Evolutionary conservation across 164 flowering plant genomes (phyloP).

Genomic region (Tinospora cordifolia): DNA sequence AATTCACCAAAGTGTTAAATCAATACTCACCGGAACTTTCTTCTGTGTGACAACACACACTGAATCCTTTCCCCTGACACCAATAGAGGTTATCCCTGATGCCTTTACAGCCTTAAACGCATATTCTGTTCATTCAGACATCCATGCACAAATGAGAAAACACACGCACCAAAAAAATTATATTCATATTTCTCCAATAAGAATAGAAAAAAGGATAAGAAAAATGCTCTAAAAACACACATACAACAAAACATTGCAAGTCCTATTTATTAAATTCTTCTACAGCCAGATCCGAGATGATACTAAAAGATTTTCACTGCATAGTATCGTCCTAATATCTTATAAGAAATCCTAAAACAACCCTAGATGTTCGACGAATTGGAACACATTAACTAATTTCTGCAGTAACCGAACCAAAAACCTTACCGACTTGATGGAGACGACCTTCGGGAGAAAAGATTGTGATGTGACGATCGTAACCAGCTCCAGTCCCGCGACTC

Average conservation of each 20-base stretch:
- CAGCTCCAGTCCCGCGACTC: conserved; percentile 96
- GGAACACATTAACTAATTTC: background rate
- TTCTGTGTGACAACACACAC: conserved; percentile 95
- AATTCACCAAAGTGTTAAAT: background rate
- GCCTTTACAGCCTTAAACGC: conserved; percentile 97
- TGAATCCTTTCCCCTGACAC: conserved; percentile 86
- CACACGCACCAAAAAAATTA: background rate
- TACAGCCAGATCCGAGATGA: background rate
- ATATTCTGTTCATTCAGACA: conserved; percentile 48
- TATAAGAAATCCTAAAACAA: background rate
- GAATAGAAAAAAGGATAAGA: background rate
- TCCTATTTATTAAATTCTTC: too few relatives aligned
- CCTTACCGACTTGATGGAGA: conserved; percentile 82
- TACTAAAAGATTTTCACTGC: background rate
- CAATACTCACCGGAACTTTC: conserved; percentile 83
- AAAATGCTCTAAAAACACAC: background rate
- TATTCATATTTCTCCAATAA: background rate
- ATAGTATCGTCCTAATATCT: background rate
- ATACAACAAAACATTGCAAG: background rate
- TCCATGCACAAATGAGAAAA: background rate
- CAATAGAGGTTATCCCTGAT: conserved; percentile 82
- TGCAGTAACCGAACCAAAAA: background rate
- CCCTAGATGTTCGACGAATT: background rate
- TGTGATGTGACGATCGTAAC: conserved; percentile 97
- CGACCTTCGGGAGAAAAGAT: conserved; percentile 98